phyloP scores from a whole-genome alignment of 1,139 yeast species.

The Suhomyces kunorum region DNA sequence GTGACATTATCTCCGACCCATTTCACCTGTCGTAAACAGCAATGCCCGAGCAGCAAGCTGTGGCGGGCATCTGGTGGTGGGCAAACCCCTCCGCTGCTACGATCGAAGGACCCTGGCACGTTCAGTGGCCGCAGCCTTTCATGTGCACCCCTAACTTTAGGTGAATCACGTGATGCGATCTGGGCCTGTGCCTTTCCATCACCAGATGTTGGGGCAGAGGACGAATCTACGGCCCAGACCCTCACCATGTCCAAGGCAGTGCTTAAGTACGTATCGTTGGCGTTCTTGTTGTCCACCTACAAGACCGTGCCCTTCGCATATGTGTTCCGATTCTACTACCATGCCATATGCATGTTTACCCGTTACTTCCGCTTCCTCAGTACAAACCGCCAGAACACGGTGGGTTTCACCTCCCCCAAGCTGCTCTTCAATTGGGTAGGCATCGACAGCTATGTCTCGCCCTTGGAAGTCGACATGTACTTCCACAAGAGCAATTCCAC shows the following conservation, averaged over 20 bases:
- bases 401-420: conserved; percentile 28
- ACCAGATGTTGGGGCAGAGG: no score
- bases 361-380: conserved; percentile 29
- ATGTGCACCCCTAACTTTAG: not conserved
- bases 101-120: no score
- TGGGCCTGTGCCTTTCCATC: no score
- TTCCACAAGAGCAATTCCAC: conserved; percentile 87
- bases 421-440: conserved; percentile 48
- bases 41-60: conserved; percentile 4
- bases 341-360: conserved; percentile 43
- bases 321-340: conserved; percentile 59
- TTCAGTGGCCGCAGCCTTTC: no score
- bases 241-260: not conserved
- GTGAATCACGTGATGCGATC: not conserved
- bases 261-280: conserved; percentile 11
- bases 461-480: conserved; percentile 82
- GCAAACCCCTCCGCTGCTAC: no score
- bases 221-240: no score
- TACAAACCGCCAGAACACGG: conserved; percentile 34
- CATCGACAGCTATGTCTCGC: conserved; percentile 62
- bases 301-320: conserved; percentile 75
- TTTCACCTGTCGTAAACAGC: not conserved
- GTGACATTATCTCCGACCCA: conserved; percentile 1
- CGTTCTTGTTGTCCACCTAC: conserved; percentile 31
- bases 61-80: no score